Evolutionary conservation across 345 rosid genomes (phyloP), one percentile per base, ranked within the genome.

Genomic region (Xanthoceras sorbifolium): DNA sequence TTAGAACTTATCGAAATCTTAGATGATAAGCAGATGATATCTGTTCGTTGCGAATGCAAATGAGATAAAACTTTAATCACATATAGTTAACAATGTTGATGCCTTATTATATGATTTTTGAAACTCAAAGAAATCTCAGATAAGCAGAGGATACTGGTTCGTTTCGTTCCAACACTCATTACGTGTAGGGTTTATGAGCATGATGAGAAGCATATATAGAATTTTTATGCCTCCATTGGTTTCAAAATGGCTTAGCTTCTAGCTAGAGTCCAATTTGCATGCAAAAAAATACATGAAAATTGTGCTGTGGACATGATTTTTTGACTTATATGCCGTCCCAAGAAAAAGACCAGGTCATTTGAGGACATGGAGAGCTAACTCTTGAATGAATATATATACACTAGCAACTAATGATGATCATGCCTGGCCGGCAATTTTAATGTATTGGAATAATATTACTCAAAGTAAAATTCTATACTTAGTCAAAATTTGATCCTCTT

Each of bases 381-480:
- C 29, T 10, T 23, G 28, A n/a, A 9, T 57, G 11, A 57, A 57
- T n/a, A 57, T 50, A 50, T 50, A 50, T 15, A 57, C 11, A n/a
- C n/a, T n/a, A 57, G 12, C n/a, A 20, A 20, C 6, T 23, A 20
- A 4, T 4, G 9, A 57, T 54, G 22, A 54, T 57, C 62, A 57
- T 57, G 62, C 62, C n/a, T 6, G 42, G 83, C 87, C 82, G 84
- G 87, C 87, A 8, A 65, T 57, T n/a, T n/a, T 20, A 57, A 8
- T 57, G 4, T 22, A 57, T n/a, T 22, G 17, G 15, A 38, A n/a
- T n/a, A n/a, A n/a, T n/a, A n/a, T 71, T 52, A 28, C 36, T 59
- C 68, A 69, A n/a, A 65, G 5, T 22, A 25, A 55, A 72, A 26
- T n/a, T 36, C 44, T 76, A 32, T 60, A 17, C 57, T 55, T 8